Evolutionary conservation across 306 rosid species (phyloP).

Genomic region (Acacia acuminata): DNA sequence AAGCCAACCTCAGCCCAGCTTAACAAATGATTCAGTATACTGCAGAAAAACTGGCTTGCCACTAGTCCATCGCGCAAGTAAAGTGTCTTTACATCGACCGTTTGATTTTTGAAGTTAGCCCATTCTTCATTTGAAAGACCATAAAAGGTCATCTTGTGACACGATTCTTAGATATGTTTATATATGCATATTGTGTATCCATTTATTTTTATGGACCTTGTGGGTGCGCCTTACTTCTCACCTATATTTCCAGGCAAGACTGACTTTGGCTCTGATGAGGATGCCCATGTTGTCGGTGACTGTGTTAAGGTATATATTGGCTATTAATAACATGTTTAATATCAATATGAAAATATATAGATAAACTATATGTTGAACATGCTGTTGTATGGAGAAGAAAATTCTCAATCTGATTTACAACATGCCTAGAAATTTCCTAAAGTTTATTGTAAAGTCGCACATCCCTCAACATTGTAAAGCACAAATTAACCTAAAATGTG

Average conservation of each 20-base stretch:
- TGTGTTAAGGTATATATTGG: slow-evolving; percentile 79
- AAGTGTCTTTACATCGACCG: not conserved
- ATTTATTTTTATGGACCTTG: slow-evolving; percentile 19
- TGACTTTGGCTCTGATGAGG: slow-evolving; percentile 86
- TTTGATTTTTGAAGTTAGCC: not conserved
- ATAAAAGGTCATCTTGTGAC: slow-evolving; percentile 1
- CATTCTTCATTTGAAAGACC: slow-evolving; percentile 1
- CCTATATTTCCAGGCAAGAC: slow-evolving; percentile 68
- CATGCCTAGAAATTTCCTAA: not conserved
- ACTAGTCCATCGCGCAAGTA: not conserved
- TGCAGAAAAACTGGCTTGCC: not conserved
- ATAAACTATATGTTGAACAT: slow-evolving; percentile 11
- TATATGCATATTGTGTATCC: slow-evolving; percentile 7
- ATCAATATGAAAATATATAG: not conserved
- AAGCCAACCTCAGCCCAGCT: not conserved
- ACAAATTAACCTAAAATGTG: not conserved
- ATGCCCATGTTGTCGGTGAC: slow-evolving; percentile 98
- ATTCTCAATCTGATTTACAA: not conserved
- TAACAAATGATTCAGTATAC: not conserved
- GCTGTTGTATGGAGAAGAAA: not conserved
- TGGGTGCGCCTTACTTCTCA: slow-evolving; percentile 26
- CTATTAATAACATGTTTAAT: slow-evolving; percentile 1
- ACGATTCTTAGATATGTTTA: not conserved
- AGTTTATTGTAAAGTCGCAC: not conserved
- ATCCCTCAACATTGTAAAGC: not conserved